phyloP scores from a whole-genome alignment of 768 basidiomycete genomes.

The Trametes cinnabarina region DNA sequence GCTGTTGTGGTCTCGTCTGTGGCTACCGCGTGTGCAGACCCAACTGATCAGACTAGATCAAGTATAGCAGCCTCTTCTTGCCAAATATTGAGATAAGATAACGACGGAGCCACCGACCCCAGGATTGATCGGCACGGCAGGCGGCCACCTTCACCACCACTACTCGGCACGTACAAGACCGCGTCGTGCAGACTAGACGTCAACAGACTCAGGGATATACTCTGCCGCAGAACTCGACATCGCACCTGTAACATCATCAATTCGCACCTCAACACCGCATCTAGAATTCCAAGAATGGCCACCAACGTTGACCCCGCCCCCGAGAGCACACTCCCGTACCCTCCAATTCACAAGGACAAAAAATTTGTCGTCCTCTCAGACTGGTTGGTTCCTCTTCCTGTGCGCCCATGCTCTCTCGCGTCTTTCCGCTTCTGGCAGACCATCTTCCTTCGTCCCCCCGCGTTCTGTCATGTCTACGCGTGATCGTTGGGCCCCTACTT shows the following conservation, averaged over 20 bases:
- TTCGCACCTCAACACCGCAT: no score
- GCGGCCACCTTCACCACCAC: neutral
- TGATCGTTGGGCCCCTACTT: neutral
- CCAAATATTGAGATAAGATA: neutral
- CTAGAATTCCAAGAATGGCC: neutral
- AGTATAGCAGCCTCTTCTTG: neutral
- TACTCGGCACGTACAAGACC: neutral
- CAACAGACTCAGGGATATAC: no score
- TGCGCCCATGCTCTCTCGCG: neutral
- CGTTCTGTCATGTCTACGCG: no score
- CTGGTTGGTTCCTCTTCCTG: constrained; percentile 51
- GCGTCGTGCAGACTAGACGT: neutral
- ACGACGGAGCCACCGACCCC: neutral
- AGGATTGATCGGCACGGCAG: neutral
- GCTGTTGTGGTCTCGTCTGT: no score
- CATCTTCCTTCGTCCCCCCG: no score
- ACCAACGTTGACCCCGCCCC: constrained; percentile 33
- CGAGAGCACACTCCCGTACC: constrained; percentile 74
- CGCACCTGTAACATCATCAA: no score
- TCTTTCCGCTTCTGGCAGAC: neutral
- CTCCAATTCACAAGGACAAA: constrained; percentile 75
- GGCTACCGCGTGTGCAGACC: no score
- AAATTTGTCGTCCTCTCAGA: constrained; percentile 86
- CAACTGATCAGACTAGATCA: neutral
- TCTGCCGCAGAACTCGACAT: no score